Base-by-base conservation (phyloP, 2,329 filamentous ascomycete species). In the Colletotrichum karsti region DNA sequence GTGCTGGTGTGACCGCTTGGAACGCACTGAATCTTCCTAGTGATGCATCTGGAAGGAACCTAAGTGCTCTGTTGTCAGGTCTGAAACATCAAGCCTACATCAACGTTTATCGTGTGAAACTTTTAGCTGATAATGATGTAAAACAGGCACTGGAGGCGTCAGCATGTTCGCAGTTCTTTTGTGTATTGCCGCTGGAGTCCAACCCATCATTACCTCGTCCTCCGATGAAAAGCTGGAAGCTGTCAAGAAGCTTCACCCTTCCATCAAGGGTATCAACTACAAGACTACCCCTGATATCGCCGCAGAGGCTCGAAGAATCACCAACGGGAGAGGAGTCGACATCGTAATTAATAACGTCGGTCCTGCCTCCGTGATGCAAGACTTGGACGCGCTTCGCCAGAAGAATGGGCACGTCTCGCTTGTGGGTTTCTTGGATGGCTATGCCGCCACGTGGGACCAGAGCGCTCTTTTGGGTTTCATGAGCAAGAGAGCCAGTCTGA, bases 151-250 rank as follows among this genome's bases (percentile, higher is more conserved):
- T 3, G 73, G 75, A 6, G 75, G 75, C 20, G 75, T 77, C 15
- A 75, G 73, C 67, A 56, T 75, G 67, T 74, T 74, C 28, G 70
- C 71, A 13, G 60, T 75, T 13, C 44, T 74, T 10, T 39, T 77
- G 12, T 72, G 70, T 28, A 61, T 75, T 24, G 75, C 72, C 5
- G 69, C 56, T 10, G 74, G 73, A 10, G 57, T 73, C 12, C 48
- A 61, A n/a, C 71, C 72, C 5, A 76, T 76, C 61, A 72, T 77
- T 57, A 75, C 74, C 6, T 76, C 75, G 1, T 76, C 75, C 1
- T 76, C 74, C 4, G 72, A 76, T 55, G 69, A 39, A 10, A 76
- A 76, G 64, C 69, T 76, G 4, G 68, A 67, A 15, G 26, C 62
- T 1, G 53, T 76, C 42, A 69, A 67, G 30, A 72, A 72, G 42